A percentile compares a stretch with the other conserved stretches of the same genome.
Evolutionary conservation across 371 early-diverging fungal species (phyloP).

Genomic region (Lichtheimia corymbifera): DNA sequence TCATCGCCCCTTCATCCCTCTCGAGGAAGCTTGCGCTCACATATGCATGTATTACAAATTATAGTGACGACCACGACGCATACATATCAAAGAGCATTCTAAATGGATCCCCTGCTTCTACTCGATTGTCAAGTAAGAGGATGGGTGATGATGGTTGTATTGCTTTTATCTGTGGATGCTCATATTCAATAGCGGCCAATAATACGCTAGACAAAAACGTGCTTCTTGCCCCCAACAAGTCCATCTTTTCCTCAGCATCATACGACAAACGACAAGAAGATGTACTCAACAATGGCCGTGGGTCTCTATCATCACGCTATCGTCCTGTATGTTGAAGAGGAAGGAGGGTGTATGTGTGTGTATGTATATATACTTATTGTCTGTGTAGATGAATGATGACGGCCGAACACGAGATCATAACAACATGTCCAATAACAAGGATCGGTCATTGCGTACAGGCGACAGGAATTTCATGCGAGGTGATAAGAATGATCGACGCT

Average conservation of each 20-base stretch:
- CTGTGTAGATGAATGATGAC: background rate
- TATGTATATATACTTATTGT: too few relatives aligned
- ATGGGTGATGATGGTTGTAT: background rate
- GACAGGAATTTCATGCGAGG: background rate
- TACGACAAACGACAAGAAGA: conserved; percentile 54
- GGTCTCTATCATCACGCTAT: conserved; percentile 5
- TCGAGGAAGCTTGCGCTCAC: background rate
- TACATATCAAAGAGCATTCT: conserved; percentile 36
- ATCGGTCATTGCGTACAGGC: conserved; percentile 1
- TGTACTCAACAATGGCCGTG: conserved; percentile 10
- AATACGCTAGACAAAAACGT: conserved; percentile 48
- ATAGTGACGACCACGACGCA: conserved; percentile 39
- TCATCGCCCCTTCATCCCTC: background rate
- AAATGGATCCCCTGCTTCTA: conserved; percentile 29
- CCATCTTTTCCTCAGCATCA: conserved; percentile 58
- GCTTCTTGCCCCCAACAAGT: conserved; percentile 57
- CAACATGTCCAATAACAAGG: conserved; percentile 4
- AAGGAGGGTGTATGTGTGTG: background rate
- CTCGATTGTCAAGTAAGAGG: conserved; percentile 31
- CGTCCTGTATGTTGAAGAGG: conserved; percentile 18
- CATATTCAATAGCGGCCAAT: background rate
- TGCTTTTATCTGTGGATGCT: background rate
- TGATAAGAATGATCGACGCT: conserved; percentile 8
- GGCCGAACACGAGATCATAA: conserved; percentile 11
- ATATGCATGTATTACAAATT: background rate